Evolutionary conservation across 1,284 basidiomycete genomes (phyloP).

Genomic region (Sanghuangporus sanghuang): DNA sequence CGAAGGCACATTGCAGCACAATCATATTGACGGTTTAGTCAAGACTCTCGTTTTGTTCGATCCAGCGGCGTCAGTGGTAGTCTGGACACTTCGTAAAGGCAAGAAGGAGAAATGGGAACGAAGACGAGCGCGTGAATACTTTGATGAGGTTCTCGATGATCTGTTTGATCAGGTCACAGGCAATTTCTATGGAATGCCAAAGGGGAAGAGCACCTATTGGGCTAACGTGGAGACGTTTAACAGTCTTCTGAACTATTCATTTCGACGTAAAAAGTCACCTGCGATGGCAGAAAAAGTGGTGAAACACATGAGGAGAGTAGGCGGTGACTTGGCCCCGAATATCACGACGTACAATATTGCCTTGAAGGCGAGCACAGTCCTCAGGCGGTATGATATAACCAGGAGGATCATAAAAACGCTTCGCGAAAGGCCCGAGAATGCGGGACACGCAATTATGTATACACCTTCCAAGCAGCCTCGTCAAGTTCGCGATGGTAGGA

Average conservation of each 20-base stretch:
- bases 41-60: constrained; percentile 47
- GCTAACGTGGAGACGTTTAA: constrained; percentile 40
- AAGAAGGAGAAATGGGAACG: constrained; percentile 18
- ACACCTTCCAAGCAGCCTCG: neutral
- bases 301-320: constrained; percentile 45
- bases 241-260: constrained; percentile 57
- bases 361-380: constrained; percentile 46
- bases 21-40: constrained; percentile 40
- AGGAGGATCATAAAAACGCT: constrained; percentile 27
- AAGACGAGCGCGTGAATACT: constrained; percentile 50
- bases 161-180: constrained; percentile 31
- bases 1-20: constrained; percentile 39
- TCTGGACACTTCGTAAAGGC: constrained; percentile 39
- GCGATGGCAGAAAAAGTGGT: constrained; percentile 42
- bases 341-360: constrained; percentile 53
- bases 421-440: neutral
- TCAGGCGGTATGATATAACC: constrained; percentile 42
- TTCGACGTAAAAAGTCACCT: constrained; percentile 53
- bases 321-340: constrained; percentile 39
- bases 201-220: neutral
- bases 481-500: too few species aligned
- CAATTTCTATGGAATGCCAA: constrained; percentile 1
- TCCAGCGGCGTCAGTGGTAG: constrained; percentile 31
- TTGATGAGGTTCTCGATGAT: constrained; percentile 49
- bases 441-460: neutral